Conservation (phyloP, 1,284 basidiomycete species). For the Heterobasidion irregulare region DNA sequence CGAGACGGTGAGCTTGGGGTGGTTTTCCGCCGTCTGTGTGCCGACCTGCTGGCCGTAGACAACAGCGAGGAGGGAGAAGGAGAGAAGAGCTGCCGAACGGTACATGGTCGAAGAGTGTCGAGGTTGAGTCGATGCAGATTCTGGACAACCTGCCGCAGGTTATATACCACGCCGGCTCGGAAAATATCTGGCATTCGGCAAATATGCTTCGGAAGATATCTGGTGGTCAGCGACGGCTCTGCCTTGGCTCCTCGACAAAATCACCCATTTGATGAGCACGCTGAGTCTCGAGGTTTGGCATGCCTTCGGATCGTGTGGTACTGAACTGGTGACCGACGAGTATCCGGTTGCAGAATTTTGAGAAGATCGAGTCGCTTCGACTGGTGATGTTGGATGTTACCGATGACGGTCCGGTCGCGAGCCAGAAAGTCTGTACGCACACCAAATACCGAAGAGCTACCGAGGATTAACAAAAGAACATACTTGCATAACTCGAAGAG, state of each 20-base stretch:
- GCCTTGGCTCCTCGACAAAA: not conserved
- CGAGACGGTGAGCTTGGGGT: constrained; percentile 30
- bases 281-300: not conserved
- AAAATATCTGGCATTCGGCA: not conserved
- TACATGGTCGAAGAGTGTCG: not conserved
- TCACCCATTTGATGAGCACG: not conserved
- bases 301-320: not conserved
- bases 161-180: not conserved
- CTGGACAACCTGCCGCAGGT: not conserved
- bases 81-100: constrained; percentile 1
- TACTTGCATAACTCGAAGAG: too few species aligned
- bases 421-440: too few species aligned
- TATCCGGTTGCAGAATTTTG: too few species aligned
- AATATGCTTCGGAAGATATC: not conserved
- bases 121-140: not conserved
- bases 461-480: too few species aligned
- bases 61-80: constrained; percentile 19
- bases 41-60: constrained; percentile 30
- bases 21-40: constrained; percentile 28
- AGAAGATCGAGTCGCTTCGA: not conserved
- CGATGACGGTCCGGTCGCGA: not conserved
- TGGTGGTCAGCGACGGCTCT: too few species aligned
- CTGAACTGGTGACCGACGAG: not conserved
- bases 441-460: too few species aligned
- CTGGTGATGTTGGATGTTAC: not conserved